Conservation (phyloP, 2,329 filamentous ascomycete species). For the Trichoderma gracile region DNA sequence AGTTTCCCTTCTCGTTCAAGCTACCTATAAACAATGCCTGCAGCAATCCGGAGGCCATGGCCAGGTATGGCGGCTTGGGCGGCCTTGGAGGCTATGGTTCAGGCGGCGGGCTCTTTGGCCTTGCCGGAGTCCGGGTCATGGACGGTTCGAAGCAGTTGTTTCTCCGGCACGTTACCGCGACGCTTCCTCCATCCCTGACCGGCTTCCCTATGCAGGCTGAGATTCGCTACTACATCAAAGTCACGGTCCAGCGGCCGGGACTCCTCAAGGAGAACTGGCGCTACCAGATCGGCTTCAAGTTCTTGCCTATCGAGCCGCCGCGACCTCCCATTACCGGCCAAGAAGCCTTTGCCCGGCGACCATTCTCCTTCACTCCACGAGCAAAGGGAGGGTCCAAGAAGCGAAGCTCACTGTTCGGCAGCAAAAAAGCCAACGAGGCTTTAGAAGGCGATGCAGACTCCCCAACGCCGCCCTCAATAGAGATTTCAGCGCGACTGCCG, state of each 20-base stretch:
- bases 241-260: slow-evolving; percentile 85
- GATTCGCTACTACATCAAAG: slow-evolving; percentile 92
- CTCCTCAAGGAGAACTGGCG: slow-evolving; percentile 90
- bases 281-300: slow-evolving; percentile 69
- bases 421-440: slow-evolving; percentile 34
- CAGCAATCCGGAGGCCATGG: slow-evolving; percentile 54
- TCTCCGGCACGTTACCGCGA: slow-evolving; percentile 74
- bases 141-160: slow-evolving; percentile 63
- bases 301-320: slow-evolving; percentile 90
- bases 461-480: slow-evolving; percentile 63
- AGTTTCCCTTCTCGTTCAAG: slow-evolving; percentile 78
- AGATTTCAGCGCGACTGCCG: slow-evolving; percentile 76
- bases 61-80: slow-evolving; percentile 54
- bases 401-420: slow-evolving; percentile 61
- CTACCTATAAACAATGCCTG: slow-evolving; percentile 76
- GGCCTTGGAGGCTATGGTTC: slow-evolving; percentile 54
- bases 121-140: slow-evolving; percentile 59
- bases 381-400: slow-evolving; percentile 45
- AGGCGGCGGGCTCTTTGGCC: slow-evolving; percentile 49
- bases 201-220: slow-evolving; percentile 85
- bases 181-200: slow-evolving; percentile 84
- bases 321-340: slow-evolving; percentile 65
- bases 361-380: slow-evolving; percentile 57
- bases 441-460: slow-evolving; percentile 36
- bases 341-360: slow-evolving; percentile 81